Evolutionary conservation across 768 basidiomycete genomes (phyloP).

Genomic region (Xanthoconium purpureum): DNA sequence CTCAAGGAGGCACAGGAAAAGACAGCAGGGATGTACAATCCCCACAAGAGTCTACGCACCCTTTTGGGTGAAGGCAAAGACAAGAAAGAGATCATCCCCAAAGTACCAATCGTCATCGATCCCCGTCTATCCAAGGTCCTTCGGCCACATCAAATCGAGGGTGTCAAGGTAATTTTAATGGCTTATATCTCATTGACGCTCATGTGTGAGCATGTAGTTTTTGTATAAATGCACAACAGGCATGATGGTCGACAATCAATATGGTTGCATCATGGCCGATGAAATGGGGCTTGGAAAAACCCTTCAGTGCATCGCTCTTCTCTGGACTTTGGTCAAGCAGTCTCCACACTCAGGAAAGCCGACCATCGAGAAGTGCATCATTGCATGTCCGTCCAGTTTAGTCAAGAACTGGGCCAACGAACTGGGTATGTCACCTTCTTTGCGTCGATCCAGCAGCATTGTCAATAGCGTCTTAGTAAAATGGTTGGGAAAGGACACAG

Average conservation of each 20-base stretch:
- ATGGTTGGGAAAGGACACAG: slow-evolving; percentile 87
- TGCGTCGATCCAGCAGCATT: background rate
- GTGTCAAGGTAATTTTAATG: slow-evolving; percentile 72
- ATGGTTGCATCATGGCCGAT: slow-evolving; percentile 98
- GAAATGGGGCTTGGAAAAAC: slow-evolving; percentile 99
- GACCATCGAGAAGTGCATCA: slow-evolving; percentile 95
- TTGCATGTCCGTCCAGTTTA: slow-evolving; percentile 93
- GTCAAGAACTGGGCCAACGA: slow-evolving; percentile 99
- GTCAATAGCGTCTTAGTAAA: slow-evolving; percentile 55
- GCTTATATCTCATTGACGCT: background rate
- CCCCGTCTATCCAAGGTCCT: slow-evolving; percentile 83
- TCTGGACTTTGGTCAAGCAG: slow-evolving; percentile 96
- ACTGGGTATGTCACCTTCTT: slow-evolving; percentile 55
- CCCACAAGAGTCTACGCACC: slow-evolving; percentile 86
- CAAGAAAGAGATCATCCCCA: slow-evolving; percentile 61
- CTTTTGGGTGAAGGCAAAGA: slow-evolving; percentile 70
- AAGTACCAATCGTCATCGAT: slow-evolving; percentile 97
- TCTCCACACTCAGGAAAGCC: slow-evolving; percentile 84
- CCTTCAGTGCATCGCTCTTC: slow-evolving; percentile 90
- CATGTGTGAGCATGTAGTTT: slow-evolving; percentile 55
- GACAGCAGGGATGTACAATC: slow-evolving; percentile 74
- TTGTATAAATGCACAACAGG: slow-evolving; percentile 94
- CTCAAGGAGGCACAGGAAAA: slow-evolving; percentile 66
- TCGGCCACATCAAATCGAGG: slow-evolving; percentile 96
- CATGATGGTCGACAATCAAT: slow-evolving; percentile 86